A percentile compares a stretch with the other conserved stretches of the same genome.
These are phyloP conservation scores for Podila horticola DNA, from an alignment of 192 early-diverging fungal species.

Conservation along the genomic window DNA sequence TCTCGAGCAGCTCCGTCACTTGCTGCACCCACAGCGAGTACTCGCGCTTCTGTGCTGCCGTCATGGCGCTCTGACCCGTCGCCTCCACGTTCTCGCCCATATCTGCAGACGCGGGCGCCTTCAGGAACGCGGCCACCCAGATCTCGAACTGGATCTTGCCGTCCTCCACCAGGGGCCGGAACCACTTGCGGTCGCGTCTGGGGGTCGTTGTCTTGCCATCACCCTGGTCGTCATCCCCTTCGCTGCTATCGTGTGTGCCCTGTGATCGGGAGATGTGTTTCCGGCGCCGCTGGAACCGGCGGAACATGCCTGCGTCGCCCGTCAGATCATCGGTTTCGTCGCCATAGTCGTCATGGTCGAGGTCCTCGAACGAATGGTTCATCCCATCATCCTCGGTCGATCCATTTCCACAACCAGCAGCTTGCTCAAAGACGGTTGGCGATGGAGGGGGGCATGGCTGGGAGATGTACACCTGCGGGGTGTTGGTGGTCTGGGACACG, in stretches of 20 bases:
- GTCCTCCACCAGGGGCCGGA: conserved; percentile 1
- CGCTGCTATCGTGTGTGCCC: neutral
- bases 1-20: neutral
- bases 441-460: neutral
- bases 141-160: conserved; percentile 27
- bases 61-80: neutral
- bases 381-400: neutral
- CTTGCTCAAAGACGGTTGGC: neutral
- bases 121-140: conserved; percentile 25
- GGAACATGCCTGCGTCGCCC: neutral
- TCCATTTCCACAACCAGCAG: too few species aligned
- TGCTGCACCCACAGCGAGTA: conserved; percentile 2
- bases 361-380: neutral
- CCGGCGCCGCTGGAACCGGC: neutral
- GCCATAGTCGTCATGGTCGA: neutral
- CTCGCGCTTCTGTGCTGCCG: neutral
- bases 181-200: conserved; percentile 2
- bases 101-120: neutral
- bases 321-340: conserved; percentile 3
- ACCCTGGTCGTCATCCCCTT: neutral
- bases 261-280: neutral
- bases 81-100: neutral
- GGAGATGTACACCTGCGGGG: neutral
- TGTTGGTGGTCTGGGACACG: neutral
- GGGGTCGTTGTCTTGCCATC: neutral